Evolutionary conservation across 805 yeast species (phyloP).

Genomic region (Lipomyces japonicus): DNA sequence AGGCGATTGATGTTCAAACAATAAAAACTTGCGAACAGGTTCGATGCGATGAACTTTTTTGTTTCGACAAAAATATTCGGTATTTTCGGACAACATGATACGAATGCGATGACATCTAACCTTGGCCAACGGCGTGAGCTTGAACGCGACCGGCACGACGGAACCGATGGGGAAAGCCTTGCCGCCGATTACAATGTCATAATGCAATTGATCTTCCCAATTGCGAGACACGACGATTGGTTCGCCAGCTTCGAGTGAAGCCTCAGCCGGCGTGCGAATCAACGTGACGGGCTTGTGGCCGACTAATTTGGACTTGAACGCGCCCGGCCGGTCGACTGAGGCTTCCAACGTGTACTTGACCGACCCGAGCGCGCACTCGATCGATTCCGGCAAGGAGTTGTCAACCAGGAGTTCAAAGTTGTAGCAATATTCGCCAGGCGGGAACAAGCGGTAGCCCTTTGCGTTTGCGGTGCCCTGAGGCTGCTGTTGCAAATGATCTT

Average conservation of each 20-base stretch:
- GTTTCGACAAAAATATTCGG: constrained; percentile 83
- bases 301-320: constrained; percentile 72
- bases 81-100: constrained; percentile 78
- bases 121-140: constrained; percentile 82
- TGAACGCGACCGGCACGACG: constrained; percentile 75
- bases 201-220: constrained; percentile 79
- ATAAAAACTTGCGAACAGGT: constrained; percentile 74
- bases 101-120: constrained; percentile 82
- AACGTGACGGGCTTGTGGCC: constrained; percentile 63
- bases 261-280: constrained; percentile 72
- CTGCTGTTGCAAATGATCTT: constrained; percentile 7
- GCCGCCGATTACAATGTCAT: constrained; percentile 87
- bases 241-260: constrained; percentile 81
- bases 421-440: constrained; percentile 88
- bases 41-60: constrained; percentile 89
- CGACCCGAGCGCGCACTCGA: constrained; percentile 73
- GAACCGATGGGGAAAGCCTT: constrained; percentile 83
- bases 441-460: constrained; percentile 49
- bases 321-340: constrained; percentile 67
- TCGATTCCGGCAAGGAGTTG: constrained; percentile 75
- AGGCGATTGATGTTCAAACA: constrained; percentile 65
- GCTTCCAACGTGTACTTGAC: constrained; percentile 71
- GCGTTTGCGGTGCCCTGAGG: constrained; percentile 7
- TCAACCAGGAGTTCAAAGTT: constrained; percentile 87
- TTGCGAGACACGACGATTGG: constrained; percentile 86